Evolutionary conservation across 495 filamentous ascomycete genomes (phyloP).

Genomic region (Zalerion maritima): DNA sequence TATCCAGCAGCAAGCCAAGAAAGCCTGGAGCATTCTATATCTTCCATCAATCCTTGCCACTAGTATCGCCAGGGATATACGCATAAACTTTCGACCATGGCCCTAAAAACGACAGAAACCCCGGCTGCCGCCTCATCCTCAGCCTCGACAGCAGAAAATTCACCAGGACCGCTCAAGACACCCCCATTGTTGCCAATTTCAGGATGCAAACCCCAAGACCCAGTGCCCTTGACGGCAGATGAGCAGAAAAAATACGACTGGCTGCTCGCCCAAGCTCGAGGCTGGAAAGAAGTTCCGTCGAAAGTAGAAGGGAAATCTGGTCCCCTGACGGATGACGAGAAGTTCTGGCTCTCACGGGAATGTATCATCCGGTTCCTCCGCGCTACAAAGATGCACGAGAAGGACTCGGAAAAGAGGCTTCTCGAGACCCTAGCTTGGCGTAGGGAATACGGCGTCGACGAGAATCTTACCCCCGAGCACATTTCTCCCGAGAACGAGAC

Average conservation of each 20-base stretch:
- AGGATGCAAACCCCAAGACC: constrained; percentile 35
- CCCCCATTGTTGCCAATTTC: constrained; percentile 54
- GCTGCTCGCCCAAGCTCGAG: constrained; percentile 49
- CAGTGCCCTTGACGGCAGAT: constrained; percentile 48
- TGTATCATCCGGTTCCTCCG: constrained; percentile 87
- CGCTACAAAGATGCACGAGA: constrained; percentile 76
- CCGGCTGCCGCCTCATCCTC: constrained; percentile 9
- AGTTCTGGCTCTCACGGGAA: constrained; percentile 79
- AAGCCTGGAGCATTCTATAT: too few relatives aligned
- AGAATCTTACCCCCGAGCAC: constrained; percentile 61
- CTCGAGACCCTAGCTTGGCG: constrained; percentile 75
- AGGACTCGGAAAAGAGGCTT: constrained; percentile 63
- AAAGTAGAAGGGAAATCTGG: constrained; percentile 42
- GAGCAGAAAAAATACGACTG: constrained; percentile 71
- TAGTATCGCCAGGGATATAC: too few relatives aligned
- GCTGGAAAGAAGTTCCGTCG: constrained; percentile 57
- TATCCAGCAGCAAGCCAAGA: too few relatives aligned
- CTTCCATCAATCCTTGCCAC: too few relatives aligned
- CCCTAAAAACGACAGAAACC: constrained; percentile 10
- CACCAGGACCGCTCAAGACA: constrained; percentile 38
- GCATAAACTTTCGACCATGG: too few relatives aligned
- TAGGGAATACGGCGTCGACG: constrained; percentile 63
- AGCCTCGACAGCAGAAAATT: constrained; percentile 27
- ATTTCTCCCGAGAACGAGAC: constrained; percentile 88
- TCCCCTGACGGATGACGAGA: constrained; percentile 65